phyloP scores from a whole-genome alignment of 2,329 filamentous ascomycete genomes.

The Diaporthe amygdali region DNA sequence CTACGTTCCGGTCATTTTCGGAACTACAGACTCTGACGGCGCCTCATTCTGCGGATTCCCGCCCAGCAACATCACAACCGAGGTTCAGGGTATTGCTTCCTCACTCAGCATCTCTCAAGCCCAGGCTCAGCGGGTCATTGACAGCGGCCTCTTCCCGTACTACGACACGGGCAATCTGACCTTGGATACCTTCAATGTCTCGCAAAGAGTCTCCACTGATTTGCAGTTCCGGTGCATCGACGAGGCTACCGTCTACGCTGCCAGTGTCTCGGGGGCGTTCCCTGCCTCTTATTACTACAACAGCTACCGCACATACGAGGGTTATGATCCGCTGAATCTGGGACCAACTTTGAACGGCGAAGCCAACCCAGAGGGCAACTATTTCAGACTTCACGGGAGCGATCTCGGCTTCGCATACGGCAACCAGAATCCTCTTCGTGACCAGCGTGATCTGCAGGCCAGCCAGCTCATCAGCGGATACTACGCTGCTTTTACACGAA shows the following conservation, averaged over 20 bases:
- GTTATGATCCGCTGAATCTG: conserved; percentile 17
- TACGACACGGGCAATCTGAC: conserved; percentile 55
- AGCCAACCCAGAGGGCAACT: conserved; percentile 12
- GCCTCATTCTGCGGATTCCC: conserved; percentile 55
- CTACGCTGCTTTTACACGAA: conserved; percentile 19
- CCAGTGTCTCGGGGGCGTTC: conserved; percentile 13
- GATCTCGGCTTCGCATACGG: conserved; percentile 23
- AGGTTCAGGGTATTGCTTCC: conserved; percentile 46
- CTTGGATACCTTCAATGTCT: conserved; percentile 60
- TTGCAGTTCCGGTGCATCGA: conserved; percentile 60
- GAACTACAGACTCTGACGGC: conserved; percentile 53
- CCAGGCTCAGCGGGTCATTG: conserved; percentile 45
- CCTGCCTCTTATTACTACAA: conserved; percentile 23
- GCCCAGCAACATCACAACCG: conserved; percentile 43
- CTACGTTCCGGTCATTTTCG: conserved; percentile 57
- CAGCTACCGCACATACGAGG: conserved; percentile 17
- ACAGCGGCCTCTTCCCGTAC: conserved; percentile 53
- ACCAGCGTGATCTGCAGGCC: conserved; percentile 19
- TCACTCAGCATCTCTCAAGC: conserved; percentile 51
- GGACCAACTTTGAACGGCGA: conserved; percentile 14
- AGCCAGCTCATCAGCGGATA: conserved; percentile 24
- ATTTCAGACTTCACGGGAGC: conserved; percentile 21
- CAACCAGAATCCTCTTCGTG: conserved; percentile 15
- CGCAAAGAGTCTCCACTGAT: conserved; percentile 56
- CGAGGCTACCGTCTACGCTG: conserved; percentile 59